Evolutionary conservation across 176 grass and related monocot species (phyloP).

Genomic region (Canna indica): DNA sequence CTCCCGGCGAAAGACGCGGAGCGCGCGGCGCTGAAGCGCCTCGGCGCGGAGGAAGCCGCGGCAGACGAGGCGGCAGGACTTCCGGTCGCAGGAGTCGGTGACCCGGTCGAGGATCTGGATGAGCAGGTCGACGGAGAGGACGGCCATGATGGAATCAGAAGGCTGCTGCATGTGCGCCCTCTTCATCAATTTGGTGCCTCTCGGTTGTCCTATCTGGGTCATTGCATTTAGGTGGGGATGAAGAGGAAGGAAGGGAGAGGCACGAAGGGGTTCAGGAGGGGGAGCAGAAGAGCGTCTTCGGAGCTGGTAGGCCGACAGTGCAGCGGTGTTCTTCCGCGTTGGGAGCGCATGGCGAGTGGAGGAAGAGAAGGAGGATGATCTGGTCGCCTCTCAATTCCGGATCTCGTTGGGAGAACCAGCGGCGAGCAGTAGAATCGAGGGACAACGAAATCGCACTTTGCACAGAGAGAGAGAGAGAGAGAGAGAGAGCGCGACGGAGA

Average conservation of each 20-base stretch:
- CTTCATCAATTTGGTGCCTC: slow-evolving; percentile 7
- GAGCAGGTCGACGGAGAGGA: slow-evolving; percentile 56
- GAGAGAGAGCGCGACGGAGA: slow-evolving; percentile 1
- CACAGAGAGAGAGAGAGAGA: no score
- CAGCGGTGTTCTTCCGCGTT: slow-evolving; percentile 28
- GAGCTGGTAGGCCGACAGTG: slow-evolving; percentile 24
- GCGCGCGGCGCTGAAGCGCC: slow-evolving; percentile 42
- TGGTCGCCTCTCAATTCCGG: neutral
- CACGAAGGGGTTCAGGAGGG: slow-evolving; percentile 26
- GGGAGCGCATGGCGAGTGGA: slow-evolving; percentile 43
- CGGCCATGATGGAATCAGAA: slow-evolving; percentile 1
- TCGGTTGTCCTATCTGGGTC: neutral
- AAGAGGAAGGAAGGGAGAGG: slow-evolving; percentile 77
- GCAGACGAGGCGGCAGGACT: slow-evolving; percentile 72
- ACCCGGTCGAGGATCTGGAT: slow-evolving; percentile 65
- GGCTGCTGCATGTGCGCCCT: slow-evolving; percentile 1
- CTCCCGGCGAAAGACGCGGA: slow-evolving; percentile 57
- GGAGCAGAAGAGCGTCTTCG: neutral
- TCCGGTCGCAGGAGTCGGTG: slow-evolving; percentile 46
- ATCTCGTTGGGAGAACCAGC: neutral
- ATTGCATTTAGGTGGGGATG: slow-evolving; percentile 58
- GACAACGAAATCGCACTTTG: no score
- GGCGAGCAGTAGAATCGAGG: neutral
- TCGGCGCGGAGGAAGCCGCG: slow-evolving; percentile 54
- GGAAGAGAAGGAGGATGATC: neutral